Evolutionary conservation across 1,284 basidiomycete genomes (phyloP).

Genomic region (Hortiboletus rubellus): DNA sequence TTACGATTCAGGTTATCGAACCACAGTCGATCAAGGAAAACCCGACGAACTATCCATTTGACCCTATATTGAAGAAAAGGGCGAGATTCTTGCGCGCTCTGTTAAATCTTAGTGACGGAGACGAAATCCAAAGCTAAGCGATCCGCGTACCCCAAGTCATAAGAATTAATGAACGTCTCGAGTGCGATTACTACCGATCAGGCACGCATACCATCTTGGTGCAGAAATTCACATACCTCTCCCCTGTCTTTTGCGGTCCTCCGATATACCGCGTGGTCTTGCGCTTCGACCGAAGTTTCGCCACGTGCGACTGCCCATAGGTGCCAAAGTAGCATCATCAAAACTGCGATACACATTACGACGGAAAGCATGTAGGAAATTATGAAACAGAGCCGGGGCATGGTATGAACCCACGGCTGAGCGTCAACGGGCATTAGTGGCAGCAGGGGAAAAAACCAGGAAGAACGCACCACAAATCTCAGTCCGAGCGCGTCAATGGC

Average conservation of each 20-base stretch:
- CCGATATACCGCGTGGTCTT: conserved; percentile 84
- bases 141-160: conserved; percentile 73
- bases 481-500: conserved; percentile 62
- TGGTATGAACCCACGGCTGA: conserved; percentile 60
- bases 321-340: conserved; percentile 82
- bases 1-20: not conserved
- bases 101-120: not conserved
- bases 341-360: conserved; percentile 78
- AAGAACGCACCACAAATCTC: conserved; percentile 40
- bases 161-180: conserved; percentile 86
- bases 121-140: not conserved
- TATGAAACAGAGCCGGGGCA: conserved; percentile 73
- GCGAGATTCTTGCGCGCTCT: conserved; percentile 69
- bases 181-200: not conserved
- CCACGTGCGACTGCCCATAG: conserved; percentile 73
- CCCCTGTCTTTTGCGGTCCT: conserved; percentile 68
- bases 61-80: conserved; percentile 88
- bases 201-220: not conserved
- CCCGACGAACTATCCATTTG: conserved; percentile 71
- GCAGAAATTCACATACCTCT: conserved; percentile 48
- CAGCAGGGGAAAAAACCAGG: not conserved
- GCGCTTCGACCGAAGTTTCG: conserved; percentile 90
- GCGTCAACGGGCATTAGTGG: conserved; percentile 2
- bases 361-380: conserved; percentile 75
- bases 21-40: not conserved